Conservation (phyloP, 805 yeast genomes). For the Saturnispora sanitii region DNA sequence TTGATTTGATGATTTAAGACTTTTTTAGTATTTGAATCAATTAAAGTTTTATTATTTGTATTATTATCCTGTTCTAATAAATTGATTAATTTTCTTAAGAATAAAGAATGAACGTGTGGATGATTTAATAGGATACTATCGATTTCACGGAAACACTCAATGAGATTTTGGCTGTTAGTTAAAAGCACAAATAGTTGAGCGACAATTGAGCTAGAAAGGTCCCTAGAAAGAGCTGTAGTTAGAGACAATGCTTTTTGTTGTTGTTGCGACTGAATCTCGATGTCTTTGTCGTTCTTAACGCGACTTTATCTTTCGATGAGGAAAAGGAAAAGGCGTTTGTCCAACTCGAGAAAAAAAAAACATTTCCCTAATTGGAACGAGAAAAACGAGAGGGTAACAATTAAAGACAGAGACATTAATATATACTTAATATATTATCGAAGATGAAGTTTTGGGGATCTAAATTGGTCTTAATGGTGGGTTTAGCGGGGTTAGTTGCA, state of each 20-base stretch:
- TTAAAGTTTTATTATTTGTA: conserved; percentile 13
- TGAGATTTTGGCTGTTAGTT: conserved; percentile 32
- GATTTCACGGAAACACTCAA: conserved; percentile 34
- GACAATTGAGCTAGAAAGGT: conserved; percentile 27
- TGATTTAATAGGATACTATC: conserved; percentile 33
- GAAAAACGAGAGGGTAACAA: no score
- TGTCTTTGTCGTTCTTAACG: no score
- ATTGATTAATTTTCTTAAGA: conserved; percentile 25
- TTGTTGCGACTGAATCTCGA: background rate
- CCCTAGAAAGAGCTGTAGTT: conserved; percentile 11
- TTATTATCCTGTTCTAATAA: conserved; percentile 22
- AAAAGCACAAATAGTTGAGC: conserved; percentile 47
- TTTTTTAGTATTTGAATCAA: conserved; percentile 13
- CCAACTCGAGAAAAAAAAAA: no score
- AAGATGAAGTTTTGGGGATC: background rate
- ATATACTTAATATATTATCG: background rate
- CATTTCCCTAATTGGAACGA: no score
- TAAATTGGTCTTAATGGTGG: background rate
- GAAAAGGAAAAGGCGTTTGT: background rate
- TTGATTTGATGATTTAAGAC: conserved; percentile 20
- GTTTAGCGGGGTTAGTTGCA: no score
- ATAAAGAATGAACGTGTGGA: conserved; percentile 27
- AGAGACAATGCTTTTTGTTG: background rate
- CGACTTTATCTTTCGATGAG: background rate
- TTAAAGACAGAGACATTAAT: no score